phyloP scores from a whole-genome alignment of 1,284 basidiomycete species.

The Meripilus lineatus region DNA sequence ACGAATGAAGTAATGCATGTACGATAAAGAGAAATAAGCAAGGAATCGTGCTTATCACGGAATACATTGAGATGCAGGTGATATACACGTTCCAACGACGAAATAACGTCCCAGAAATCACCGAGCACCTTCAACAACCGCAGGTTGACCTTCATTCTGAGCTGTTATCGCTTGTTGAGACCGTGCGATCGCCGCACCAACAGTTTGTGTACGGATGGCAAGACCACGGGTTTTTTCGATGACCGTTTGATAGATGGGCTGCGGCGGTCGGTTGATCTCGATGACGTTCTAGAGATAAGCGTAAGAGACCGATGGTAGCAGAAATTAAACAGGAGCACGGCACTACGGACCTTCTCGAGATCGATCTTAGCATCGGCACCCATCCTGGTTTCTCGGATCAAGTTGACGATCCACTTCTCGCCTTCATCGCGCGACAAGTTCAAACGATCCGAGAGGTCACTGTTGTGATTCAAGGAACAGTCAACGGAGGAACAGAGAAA shows the following conservation, averaged over 20 bases:
- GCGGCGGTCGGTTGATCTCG: conserved; percentile 87
- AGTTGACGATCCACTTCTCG: conserved; percentile 99
- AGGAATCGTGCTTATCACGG: too few species aligned
- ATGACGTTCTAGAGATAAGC: conserved; percentile 75
- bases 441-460: conserved; percentile 88
- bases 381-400: conserved; percentile 95
- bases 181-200: conserved; percentile 80
- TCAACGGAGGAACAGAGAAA: conserved; percentile 1
- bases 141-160: conserved; percentile 3
- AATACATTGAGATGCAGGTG: conserved; percentile 2
- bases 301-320: conserved; percentile 6
- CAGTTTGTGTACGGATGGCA: conserved; percentile 85
- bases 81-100: too few species aligned
- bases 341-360: conserved; percentile 73
- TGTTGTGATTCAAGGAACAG: conserved; percentile 24
- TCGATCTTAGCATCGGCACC: conserved; percentile 97
- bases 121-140: conserved; percentile 11
- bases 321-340: conserved; percentile 5
- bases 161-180: conserved; percentile 32
- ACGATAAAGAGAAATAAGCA: too few species aligned
- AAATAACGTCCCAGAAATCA: conserved; percentile 1
- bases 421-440: conserved; percentile 93
- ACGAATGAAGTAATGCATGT: too few species aligned
- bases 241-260: conserved; percentile 90
- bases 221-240: conserved; percentile 96